Evolutionary conservation across 2,329 filamentous ascomycete species (phyloP).

Genomic region (Aspergillus hortae): DNA sequence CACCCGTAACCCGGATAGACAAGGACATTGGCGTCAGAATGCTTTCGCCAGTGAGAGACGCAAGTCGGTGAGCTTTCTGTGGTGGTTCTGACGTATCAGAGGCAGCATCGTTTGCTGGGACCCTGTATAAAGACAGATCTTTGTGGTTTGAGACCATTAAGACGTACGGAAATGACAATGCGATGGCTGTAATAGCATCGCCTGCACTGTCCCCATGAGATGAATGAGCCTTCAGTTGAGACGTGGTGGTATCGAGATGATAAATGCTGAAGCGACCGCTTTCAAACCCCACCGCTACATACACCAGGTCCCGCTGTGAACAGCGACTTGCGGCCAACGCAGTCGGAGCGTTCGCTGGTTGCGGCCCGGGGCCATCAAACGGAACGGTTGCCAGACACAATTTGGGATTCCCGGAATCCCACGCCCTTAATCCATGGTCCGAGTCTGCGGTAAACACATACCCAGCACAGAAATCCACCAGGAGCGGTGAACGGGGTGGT

Average conservation of each 20-base stretch:
- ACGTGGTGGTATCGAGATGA: constrained; percentile 49
- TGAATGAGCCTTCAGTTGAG: constrained; percentile 50
- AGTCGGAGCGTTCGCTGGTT: constrained; percentile 66
- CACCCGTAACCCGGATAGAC: constrained; percentile 68
- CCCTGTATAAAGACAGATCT: constrained; percentile 71
- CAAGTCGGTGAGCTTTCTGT: constrained; percentile 55
- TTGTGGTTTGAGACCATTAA: constrained; percentile 74
- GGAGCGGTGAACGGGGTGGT: constrained; percentile 54
- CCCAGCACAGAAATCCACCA: constrained; percentile 75
- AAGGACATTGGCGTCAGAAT: constrained; percentile 74
- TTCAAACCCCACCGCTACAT: constrained; percentile 66
- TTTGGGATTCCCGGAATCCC: constrained; percentile 65
- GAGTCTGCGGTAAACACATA: constrained; percentile 74
- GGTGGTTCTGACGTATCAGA: background rate
- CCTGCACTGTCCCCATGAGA: constrained; percentile 60
- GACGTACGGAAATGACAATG: constrained; percentile 71
- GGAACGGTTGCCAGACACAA: constrained; percentile 53
- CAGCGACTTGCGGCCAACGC: constrained; percentile 44
- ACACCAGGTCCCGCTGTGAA: constrained; percentile 46
- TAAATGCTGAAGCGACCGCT: constrained; percentile 72
- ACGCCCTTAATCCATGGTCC: constrained; percentile 68
- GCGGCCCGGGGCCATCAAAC: constrained; percentile 33
- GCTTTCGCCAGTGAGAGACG: constrained; percentile 76
- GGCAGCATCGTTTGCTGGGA: constrained; percentile 31
- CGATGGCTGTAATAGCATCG: constrained; percentile 66